These are phyloP conservation scores for Guillardia theta DNA, from an alignment of 78 protist species.

Conservation along the genomic window DNA sequence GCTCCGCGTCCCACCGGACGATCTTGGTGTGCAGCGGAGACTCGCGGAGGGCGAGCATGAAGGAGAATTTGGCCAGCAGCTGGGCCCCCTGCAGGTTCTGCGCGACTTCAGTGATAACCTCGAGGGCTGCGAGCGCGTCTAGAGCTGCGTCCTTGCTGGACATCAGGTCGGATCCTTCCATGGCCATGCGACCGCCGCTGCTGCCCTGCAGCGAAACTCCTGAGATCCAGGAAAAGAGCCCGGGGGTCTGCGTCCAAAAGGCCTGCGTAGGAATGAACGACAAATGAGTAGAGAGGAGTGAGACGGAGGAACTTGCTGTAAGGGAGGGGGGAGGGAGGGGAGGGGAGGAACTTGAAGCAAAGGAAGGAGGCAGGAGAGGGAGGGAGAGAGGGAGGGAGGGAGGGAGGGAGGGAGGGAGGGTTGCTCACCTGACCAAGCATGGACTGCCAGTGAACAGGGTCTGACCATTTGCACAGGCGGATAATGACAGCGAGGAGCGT, in stretches of 20 bases:
- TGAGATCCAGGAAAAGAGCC: neutral
- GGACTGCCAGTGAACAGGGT: neutral
- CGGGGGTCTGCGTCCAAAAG: neutral
- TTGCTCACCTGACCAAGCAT: neutral
- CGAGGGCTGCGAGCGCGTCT: neutral
- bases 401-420: neutral
- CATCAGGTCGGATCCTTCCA: neutral
- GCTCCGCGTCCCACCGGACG: neutral
- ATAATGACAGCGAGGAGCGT: neutral
- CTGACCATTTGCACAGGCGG: neutral
- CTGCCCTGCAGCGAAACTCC: too few relatives aligned
- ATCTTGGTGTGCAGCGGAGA: neutral
- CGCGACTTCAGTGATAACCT: neutral
- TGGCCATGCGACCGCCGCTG: neutral
- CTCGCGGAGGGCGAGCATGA: neutral
- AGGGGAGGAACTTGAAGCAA: neutral
- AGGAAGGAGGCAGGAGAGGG: neutral
- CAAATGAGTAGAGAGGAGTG: too few relatives aligned
- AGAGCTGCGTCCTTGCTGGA: neutral
- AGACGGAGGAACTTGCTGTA: too few relatives aligned
- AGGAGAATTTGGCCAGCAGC: neutral
- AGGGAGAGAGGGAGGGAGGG: neutral
- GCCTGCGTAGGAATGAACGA: too few relatives aligned
- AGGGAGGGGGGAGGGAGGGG: too few relatives aligned
- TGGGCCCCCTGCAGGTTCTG: neutral